A percentile compares a stretch with the other conserved stretches of the same genome.
phyloP scores from a whole-genome alignment of 164 flowering plant species.

The Euptelea pleiosperma region DNA sequence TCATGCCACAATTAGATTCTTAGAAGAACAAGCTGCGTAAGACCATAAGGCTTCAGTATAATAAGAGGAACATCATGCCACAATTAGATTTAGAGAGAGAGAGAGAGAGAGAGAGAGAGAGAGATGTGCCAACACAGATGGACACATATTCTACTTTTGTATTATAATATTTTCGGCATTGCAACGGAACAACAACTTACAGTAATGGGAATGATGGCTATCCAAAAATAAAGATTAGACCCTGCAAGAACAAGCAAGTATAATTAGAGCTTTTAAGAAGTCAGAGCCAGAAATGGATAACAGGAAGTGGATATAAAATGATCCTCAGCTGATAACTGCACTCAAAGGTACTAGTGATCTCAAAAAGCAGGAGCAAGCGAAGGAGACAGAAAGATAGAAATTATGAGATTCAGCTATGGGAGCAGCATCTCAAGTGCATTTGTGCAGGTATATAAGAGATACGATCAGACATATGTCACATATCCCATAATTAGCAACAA shows the following conservation, averaged over 20 bases:
- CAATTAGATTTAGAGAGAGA: no score
- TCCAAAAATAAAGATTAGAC: slow-evolving; percentile 98
- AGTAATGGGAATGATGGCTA: slow-evolving; percentile 80
- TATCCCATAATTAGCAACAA: not conserved
- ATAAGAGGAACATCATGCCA: not conserved
- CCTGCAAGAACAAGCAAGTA: slow-evolving; percentile 43
- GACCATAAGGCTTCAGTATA: slow-evolving; percentile 8
- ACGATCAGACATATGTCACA: not conserved
- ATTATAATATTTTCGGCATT: no score
- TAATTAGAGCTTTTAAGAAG: not conserved
- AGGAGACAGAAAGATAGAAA: no score
- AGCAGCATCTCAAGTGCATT: not conserved
- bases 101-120: no score
- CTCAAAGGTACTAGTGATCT: no score
- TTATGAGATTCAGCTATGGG: not conserved
- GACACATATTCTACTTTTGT: no score
- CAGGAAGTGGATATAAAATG: not conserved
- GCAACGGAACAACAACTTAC: slow-evolving; percentile 45
- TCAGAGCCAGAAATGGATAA: not conserved
- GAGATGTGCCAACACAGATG: no score
- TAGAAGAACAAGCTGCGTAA: slow-evolving; percentile 83
- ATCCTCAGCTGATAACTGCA: no score
- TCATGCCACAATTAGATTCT: not conserved
- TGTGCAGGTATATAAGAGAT: not conserved
- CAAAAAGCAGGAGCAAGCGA: no score